Base-by-base conservation (phyloP, 192 early-diverging fungal species). In the Umbelopsis sp. region DNA sequence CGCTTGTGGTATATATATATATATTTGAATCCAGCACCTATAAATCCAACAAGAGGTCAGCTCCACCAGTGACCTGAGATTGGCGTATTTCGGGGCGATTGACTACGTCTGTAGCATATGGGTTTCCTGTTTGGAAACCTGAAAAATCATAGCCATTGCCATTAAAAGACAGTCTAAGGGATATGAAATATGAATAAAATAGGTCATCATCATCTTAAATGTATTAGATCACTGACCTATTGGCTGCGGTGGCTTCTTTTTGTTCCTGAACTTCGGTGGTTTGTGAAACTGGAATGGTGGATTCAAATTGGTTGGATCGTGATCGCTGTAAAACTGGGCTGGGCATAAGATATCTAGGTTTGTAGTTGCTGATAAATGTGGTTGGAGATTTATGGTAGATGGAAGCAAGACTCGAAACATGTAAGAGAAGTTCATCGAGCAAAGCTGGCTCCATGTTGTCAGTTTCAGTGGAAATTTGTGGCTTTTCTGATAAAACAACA, bases 381-480 rank as follows among this genome's bases (percentile, higher is more conserved):
- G 90, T 85, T 12, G 96, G 91, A 44, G 93, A 93, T 75, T 96
- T 96, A 74, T 97, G 93, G 73, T 96, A 96, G 27, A 99, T 90
- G 21, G 94, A 92, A 12, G 96, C 90, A 46, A 99, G 85, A 9
- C 88, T 93, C 16, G 91, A 91, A 44, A 99, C 87, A 69, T 98
- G 87, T 45, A 94, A 80, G 20, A 98, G 77, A 20, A 99, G 80
- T 72, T 97, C 95, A 52, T 97, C 91, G 30, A 99, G 82, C 22
- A 99, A 76, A 21, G 83, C 81, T 37, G 85, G 85, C 51, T 96
- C 94, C 67, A 99, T 84, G 66, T 94, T 93, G 74, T 99, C 96
- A 52, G 93, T 93, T 78, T 98, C 95, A 23, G 93, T 93, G 10
- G 94, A 91, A 61, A 99, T 98, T 64, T 92, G 85, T 13, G 97